A percentile compares a stretch with the other conserved stretches of the same genome.
Conservation (phyloP, 2,329 filamentous ascomycete species). For the Penicillium sp. region DNA sequence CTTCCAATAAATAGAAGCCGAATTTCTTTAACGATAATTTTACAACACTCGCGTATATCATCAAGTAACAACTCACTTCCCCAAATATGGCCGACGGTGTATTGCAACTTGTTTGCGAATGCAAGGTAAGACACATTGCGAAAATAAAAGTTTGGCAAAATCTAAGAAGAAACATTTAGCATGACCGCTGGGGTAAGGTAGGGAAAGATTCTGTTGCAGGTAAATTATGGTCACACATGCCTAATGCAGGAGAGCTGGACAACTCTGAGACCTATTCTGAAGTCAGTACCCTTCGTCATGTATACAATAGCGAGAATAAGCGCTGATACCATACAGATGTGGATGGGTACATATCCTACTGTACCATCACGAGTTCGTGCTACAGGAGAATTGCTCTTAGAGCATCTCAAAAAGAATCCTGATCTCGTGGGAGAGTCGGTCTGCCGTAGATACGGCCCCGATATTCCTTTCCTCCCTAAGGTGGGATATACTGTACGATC, state of each 20-base stretch:
- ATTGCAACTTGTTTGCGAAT: constrained; percentile 9
- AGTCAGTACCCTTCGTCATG: constrained; percentile 27
- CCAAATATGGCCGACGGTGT: constrained; percentile 5
- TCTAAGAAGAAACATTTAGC: constrained; percentile 31
- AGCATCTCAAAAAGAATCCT: constrained; percentile 63
- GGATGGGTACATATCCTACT: constrained; percentile 73
- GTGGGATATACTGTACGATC: constrained; percentile 27
- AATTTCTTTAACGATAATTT: neutral
- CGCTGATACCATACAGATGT: constrained; percentile 45
- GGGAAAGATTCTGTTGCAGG: constrained; percentile 66
- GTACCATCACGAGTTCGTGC: constrained; percentile 63
- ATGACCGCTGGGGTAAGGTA: constrained; percentile 69
- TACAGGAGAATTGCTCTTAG: constrained; percentile 62
- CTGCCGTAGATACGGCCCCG: constrained; percentile 59
- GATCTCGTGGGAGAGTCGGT: constrained; percentile 62
- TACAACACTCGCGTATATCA: neutral
- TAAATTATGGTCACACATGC: constrained; percentile 62
- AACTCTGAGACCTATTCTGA: constrained; percentile 63
- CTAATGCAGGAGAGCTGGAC: constrained; percentile 64
- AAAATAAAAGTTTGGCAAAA: neutral
- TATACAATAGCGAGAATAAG: neutral
- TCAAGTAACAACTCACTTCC: neutral
- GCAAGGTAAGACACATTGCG: constrained; percentile 5
- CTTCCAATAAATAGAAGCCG: neutral
- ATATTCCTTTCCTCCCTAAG: constrained; percentile 72